Evolutionary conservation across 768 basidiomycete species (phyloP).

Genomic region (Rhodosporidiobolus odoratus): DNA sequence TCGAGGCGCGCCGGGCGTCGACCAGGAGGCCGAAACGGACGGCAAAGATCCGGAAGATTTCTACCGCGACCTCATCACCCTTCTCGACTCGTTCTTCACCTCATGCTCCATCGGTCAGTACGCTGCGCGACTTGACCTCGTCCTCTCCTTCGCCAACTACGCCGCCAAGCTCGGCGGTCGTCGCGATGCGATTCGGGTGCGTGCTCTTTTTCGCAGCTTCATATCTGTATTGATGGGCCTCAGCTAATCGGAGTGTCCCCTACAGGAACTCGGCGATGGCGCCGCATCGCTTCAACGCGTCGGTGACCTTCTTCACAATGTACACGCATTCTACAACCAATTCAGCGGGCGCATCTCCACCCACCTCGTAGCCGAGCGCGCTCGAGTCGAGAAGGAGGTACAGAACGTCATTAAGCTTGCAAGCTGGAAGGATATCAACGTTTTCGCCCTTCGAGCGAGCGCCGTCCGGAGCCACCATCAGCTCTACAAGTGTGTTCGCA

Average conservation of each 20-base stretch:
- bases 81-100: slow-evolving; percentile 73
- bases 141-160: slow-evolving; percentile 57
- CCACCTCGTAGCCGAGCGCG: slow-evolving; percentile 58
- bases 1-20: slow-evolving; percentile 46
- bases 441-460: slow-evolving; percentile 84
- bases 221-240: neutral
- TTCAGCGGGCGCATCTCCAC: slow-evolving; percentile 54
- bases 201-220: neutral
- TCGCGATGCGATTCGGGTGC: slow-evolving; percentile 2
- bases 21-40: slow-evolving; percentile 44
- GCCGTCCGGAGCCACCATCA: slow-evolving; percentile 85
- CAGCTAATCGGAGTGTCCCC: neutral
- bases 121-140: slow-evolving; percentile 59
- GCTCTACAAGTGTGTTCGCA: slow-evolving; percentile 80
- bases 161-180: slow-evolving; percentile 20
- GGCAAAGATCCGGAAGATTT: slow-evolving; percentile 43
- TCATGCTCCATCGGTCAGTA: slow-evolving; percentile 81
- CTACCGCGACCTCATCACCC: slow-evolving; percentile 62
- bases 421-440: slow-evolving; percentile 96
- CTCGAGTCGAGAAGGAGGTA: slow-evolving; percentile 69
- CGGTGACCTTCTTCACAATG: slow-evolving; percentile 58
- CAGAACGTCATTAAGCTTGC: slow-evolving; percentile 84
- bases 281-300: slow-evolving; percentile 52
- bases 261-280: slow-evolving; percentile 36
- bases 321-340: slow-evolving; percentile 61